Evolutionary conservation across 2,329 filamentous ascomycete genomes (phyloP).

Genomic region (Penicillium sp.): DNA sequence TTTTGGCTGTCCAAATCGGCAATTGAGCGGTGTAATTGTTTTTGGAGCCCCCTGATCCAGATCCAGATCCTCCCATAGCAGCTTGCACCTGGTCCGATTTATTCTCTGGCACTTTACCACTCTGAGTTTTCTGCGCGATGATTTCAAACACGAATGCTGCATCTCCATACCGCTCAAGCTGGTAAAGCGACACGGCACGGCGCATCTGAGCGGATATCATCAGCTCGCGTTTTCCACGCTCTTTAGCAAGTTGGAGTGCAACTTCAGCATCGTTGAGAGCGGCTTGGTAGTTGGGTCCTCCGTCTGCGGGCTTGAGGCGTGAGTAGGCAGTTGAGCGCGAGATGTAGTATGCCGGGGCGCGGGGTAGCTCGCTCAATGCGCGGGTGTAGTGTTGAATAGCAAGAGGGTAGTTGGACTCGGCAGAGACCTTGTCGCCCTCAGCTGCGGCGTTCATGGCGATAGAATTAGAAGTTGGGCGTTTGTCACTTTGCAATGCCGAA

Average conservation of each 20-base stretch:
- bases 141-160: conserved; percentile 67
- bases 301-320: conserved; percentile 55
- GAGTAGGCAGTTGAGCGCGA: conserved; percentile 78
- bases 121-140: conserved; percentile 52
- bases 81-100: conserved; percentile 30
- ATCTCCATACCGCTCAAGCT: conserved; percentile 70
- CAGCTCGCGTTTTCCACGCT: conserved; percentile 70
- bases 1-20: conserved; percentile 60
- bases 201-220: conserved; percentile 81
- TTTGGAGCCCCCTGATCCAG: conserved; percentile 17
- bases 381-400: conserved; percentile 68
- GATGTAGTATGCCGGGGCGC: conserved; percentile 75
- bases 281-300: conserved; percentile 38
- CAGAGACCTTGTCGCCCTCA: conserved; percentile 62
- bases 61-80: conserved; percentile 24
- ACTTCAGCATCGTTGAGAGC: conserved; percentile 70
- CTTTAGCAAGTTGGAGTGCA: conserved; percentile 60
- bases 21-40: conserved; percentile 39
- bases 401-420: conserved; percentile 61
- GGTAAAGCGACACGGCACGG: conserved; percentile 70
- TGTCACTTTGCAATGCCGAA: not conserved
- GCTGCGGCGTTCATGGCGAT: conserved; percentile 52
- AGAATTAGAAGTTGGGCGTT: not conserved
- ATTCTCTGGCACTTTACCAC: conserved; percentile 41
- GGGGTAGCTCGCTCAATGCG: conserved; percentile 62